Conservation (phyloP, 352 stramenopile genomes). For the Pythium dissotocum region DNA sequence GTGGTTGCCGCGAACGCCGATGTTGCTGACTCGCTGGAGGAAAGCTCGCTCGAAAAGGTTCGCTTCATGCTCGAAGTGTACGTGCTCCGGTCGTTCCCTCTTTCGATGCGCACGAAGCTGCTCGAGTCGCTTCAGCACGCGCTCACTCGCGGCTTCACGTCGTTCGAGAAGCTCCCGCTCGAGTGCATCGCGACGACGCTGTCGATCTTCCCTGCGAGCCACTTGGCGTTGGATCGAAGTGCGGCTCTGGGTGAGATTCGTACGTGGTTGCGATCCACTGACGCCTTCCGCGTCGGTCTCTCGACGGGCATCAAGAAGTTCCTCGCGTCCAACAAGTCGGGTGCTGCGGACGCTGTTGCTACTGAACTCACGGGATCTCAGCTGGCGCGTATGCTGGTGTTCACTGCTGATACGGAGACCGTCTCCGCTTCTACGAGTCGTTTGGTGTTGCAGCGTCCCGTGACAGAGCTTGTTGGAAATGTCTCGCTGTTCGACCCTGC, state of each 20-base stretch:
- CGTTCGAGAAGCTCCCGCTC: constrained; percentile 34
- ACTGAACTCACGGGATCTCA: constrained; percentile 6
- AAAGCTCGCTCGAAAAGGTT: constrained; percentile 43
- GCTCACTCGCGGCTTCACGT: constrained; percentile 62
- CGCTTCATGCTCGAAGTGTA: constrained; percentile 76
- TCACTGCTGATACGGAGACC: constrained; percentile 16
- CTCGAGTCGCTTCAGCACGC: constrained; percentile 46
- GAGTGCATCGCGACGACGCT: constrained; percentile 47
- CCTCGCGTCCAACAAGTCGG: not conserved
- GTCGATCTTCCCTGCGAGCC: constrained; percentile 47
- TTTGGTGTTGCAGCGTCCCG: constrained; percentile 13
- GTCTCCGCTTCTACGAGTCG: not conserved
- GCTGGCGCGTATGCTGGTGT: constrained; percentile 24
- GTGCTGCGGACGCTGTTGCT: not conserved
- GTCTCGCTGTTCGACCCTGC: constrained; percentile 12
- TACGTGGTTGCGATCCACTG: constrained; percentile 16
- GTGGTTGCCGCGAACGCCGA: not conserved
- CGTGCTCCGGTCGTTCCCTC: constrained; percentile 73
- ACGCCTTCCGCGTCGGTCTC: constrained; percentile 11
- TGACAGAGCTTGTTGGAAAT: constrained; percentile 19
- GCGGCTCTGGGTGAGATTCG: constrained; percentile 25
- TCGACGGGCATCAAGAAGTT: constrained; percentile 7
- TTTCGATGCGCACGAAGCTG: constrained; percentile 57
- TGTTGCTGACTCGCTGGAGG: constrained; percentile 28
- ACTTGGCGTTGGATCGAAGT: constrained; percentile 33